phyloP scores from a whole-genome alignment of 2,329 filamentous ascomycete genomes.

The Fusarium longipes region DNA sequence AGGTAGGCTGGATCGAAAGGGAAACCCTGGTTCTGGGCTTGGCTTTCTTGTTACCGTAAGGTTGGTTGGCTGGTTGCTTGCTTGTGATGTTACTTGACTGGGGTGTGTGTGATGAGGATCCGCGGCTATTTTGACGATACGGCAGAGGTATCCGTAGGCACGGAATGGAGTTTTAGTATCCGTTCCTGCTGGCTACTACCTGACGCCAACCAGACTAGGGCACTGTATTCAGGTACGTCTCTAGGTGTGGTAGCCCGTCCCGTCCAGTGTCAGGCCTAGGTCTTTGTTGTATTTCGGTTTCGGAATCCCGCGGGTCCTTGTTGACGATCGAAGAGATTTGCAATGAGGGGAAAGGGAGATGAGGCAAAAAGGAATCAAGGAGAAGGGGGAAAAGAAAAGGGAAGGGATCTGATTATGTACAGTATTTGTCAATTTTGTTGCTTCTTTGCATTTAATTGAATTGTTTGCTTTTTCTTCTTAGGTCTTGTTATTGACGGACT shows the following conservation, averaged over 20 bases:
- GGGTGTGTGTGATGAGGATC: constrained; percentile 36
- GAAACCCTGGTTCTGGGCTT: constrained; percentile 24
- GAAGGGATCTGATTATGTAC: too few relatives aligned
- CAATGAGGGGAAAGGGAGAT: background rate
- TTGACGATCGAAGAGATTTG: constrained; percentile 35
- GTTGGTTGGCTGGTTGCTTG: background rate
- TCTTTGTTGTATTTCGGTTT: constrained; percentile 28
- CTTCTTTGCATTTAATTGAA: background rate
- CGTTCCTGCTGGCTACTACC: too few relatives aligned
- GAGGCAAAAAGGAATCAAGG: background rate
- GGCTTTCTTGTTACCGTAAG: constrained; percentile 2
- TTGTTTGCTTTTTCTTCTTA: constrained; percentile 16
- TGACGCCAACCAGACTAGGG: background rate
- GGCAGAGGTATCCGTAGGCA: constrained; percentile 16
- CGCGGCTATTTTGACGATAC: constrained; percentile 38
- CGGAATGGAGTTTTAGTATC: background rate
- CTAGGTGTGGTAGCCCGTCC: background rate
- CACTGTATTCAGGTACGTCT: background rate
- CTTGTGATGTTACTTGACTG: constrained; percentile 5
- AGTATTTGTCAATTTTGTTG: constrained; percentile 19
- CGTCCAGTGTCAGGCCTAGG: background rate
- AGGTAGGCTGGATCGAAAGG: constrained; percentile 15
- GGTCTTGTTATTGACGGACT: background rate
- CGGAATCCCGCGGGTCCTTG: constrained; percentile 35
- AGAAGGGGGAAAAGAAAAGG: background rate